These are phyloP conservation scores for Ceratobasidium sp. DNA, from an alignment of 1,284 basidiomycete species.

Conservation along the genomic window DNA sequence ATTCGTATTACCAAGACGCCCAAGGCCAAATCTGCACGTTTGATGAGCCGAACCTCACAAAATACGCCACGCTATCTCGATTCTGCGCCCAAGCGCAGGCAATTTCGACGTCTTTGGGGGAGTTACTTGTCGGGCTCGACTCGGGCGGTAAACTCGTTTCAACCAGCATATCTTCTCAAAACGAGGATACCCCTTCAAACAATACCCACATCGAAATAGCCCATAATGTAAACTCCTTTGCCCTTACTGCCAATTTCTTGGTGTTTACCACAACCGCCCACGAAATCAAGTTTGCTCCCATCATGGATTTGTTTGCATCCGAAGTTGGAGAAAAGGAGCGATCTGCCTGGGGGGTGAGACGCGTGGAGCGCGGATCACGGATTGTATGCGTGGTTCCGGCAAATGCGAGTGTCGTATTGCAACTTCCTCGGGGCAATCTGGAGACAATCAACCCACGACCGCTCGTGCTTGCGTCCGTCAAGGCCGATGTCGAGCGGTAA, in stretches of 20 bases:
- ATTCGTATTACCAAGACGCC: conserved; percentile 39
- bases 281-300: conserved; percentile 81
- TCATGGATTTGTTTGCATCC: conserved; percentile 57
- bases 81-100: conserved; percentile 68
- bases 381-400: conserved; percentile 90
- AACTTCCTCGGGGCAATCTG: conserved; percentile 98
- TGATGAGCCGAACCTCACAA: not conserved
- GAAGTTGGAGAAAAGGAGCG: conserved; percentile 49
- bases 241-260: conserved; percentile 83
- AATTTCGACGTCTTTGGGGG: conserved; percentile 48
- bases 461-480: conserved; percentile 87
- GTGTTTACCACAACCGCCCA: conserved; percentile 92
- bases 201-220: conserved; percentile 5
- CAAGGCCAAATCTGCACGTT: conserved; percentile 28
- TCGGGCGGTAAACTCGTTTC: conserved; percentile 75
- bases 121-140: conserved; percentile 76
- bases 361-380: conserved; percentile 87
- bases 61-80: conserved; percentile 67
- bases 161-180: conserved; percentile 49
- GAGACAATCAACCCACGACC: conserved; percentile 96
- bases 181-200: conserved; percentile 60
- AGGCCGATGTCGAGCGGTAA: conserved; percentile 79
- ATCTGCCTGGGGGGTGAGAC: conserved; percentile 74
- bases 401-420: conserved; percentile 90
- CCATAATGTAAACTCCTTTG: conserved; percentile 80